Evolutionary conservation across 176 grass and related monocot genomes (phyloP).

Genomic region (Musa acuminata): DNA sequence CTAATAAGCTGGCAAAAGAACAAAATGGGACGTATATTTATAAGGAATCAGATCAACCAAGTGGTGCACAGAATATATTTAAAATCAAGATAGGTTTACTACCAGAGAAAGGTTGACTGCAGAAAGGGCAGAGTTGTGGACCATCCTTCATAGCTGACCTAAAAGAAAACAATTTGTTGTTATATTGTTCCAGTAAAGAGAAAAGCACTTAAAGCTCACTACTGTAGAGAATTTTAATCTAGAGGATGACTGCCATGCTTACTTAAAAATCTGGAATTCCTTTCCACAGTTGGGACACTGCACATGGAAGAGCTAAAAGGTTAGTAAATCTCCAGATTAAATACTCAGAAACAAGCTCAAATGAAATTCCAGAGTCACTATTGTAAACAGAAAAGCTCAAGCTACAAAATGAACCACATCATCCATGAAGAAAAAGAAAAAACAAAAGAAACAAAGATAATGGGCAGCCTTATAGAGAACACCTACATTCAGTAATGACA

Average conservation of each 20-base stretch:
- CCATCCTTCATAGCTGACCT: slow-evolving; percentile 81
- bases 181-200: no score
- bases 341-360: neutral
- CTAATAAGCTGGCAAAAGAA: neutral
- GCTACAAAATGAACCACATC: neutral
- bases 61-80: neutral
- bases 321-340: slow-evolving; percentile 1
- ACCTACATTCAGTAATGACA: neutral
- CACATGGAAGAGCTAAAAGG: neutral
- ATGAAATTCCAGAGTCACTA: no score
- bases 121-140: slow-evolving; percentile 75
- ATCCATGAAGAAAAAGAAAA: neutral
- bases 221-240: neutral
- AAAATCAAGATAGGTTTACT: slow-evolving; percentile 10
- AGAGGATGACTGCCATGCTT: slow-evolving; percentile 23
- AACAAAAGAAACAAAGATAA: neutral
- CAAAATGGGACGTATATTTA: neutral
- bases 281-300: slow-evolving; percentile 93
- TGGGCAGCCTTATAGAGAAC: neutral
- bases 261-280: slow-evolving; percentile 77
- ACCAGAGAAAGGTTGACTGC: slow-evolving; percentile 93
- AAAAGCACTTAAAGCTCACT: neutral
- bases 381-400: neutral
- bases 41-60: neutral
- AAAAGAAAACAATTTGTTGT: slow-evolving; percentile 20